phyloP scores from a whole-genome alignment of 306 rosid genomes.

The Fragaria nilgerrensis region DNA sequence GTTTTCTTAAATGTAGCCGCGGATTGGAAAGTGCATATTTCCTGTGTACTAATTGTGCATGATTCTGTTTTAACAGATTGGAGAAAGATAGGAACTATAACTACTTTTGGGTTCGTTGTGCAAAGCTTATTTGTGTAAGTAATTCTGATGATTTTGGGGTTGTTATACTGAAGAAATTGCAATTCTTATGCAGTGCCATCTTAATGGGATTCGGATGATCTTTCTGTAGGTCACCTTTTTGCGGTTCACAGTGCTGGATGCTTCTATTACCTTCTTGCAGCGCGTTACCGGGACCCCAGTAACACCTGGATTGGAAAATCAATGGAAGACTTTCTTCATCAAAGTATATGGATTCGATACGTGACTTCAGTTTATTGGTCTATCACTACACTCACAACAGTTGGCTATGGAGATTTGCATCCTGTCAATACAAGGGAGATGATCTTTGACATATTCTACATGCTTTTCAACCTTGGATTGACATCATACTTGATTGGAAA shows the following conservation, averaged over 20 bases:
- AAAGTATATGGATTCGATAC: slow-evolving; percentile 65
- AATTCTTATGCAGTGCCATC: slow-evolving; percentile 6
- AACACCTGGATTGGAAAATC: slow-evolving; percentile 74
- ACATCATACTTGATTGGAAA: slow-evolving; percentile 95
- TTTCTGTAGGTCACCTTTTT: slow-evolving; percentile 78
- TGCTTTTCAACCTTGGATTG: slow-evolving; percentile 87
- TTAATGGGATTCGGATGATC: slow-evolving; percentile 18
- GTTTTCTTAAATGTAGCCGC: not conserved
- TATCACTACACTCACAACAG: slow-evolving; percentile 84
- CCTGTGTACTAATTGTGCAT: not conserved
- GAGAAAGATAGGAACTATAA: slow-evolving; percentile 87
- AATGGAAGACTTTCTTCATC: slow-evolving; percentile 43
- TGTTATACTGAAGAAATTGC: not conserved
- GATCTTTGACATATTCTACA: slow-evolving; percentile 79
- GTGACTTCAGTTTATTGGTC: slow-evolving; percentile 89
- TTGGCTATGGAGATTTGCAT: slow-evolving; percentile 92
- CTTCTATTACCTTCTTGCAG: slow-evolving; percentile 84
- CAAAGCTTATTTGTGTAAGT: slow-evolving; percentile 83
- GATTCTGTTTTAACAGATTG: slow-evolving; percentile 46
- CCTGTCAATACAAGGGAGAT: slow-evolving; percentile 86
- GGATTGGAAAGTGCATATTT: not conserved
- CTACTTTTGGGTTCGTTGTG: slow-evolving; percentile 91
- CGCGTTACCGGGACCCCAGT: slow-evolving; percentile 58
- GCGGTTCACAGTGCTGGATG: slow-evolving; percentile 88
- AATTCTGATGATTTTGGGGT: not conserved